Evolutionary conservation across 371 early-diverging fungal genomes (phyloP).

Genomic region (Mortierella polycephala): DNA sequence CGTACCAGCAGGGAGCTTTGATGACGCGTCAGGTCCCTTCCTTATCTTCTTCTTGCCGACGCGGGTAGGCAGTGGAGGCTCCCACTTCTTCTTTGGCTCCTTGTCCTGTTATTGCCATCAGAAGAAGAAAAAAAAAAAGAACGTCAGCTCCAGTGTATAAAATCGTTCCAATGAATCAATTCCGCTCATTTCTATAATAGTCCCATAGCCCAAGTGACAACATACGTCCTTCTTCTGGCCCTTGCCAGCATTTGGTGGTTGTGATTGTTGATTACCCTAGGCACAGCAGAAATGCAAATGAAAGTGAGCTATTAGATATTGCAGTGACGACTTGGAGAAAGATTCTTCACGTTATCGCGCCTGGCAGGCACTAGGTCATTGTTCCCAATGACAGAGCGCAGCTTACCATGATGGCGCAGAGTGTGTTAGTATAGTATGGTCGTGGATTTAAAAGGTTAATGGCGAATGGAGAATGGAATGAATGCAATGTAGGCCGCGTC

Average conservation of each 20-base stretch:
- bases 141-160: not conserved
- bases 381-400: not conserved
- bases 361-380: no score
- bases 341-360: no score
- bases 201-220: not conserved
- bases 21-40: conserved; percentile 94
- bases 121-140: not conserved
- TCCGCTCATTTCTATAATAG: no score
- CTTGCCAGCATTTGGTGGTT: conserved; percentile 68
- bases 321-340: no score
- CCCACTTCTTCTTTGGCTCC: conserved; percentile 97
- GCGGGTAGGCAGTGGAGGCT: conserved; percentile 97
- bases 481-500: not conserved
- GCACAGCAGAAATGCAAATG: not conserved
- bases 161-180: not conserved
- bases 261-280: conserved; percentile 85
- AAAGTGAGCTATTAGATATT: not conserved
- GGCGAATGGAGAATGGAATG: not conserved
- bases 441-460: not conserved
- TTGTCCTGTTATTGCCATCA: conserved; percentile 61
- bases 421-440: not conserved
- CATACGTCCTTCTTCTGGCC: conserved; percentile 72
- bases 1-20: conserved; percentile 91
- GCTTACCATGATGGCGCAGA: conserved; percentile 1
- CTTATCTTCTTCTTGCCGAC: conserved; percentile 96